phyloP scores from a whole-genome alignment of 148 eudicot species.

The Chenopodium berlandieri region DNA sequence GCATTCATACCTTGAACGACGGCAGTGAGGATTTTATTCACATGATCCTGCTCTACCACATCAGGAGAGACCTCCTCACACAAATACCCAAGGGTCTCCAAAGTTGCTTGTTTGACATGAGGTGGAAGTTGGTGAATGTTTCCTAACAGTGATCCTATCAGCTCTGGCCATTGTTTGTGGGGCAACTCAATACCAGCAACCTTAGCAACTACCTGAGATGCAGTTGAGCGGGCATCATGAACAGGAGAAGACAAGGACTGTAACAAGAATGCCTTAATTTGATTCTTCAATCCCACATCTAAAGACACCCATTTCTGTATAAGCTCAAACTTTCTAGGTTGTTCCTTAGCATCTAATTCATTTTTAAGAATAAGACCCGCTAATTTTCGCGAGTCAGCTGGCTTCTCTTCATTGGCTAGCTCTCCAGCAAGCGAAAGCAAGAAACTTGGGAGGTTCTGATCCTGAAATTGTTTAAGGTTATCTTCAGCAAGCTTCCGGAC shows the following conservation, averaged over 20 bases:
- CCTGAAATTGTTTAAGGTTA: slow-evolving; percentile 75
- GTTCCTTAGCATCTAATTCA: slow-evolving; percentile 96
- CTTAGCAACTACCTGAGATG: slow-evolving; percentile 95
- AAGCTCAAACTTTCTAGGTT: slow-evolving; percentile 84
- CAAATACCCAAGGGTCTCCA: slow-evolving; percentile 88
- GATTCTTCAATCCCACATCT: slow-evolving; percentile 69
- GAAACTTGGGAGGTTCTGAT: slow-evolving; percentile 77
- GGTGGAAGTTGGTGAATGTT: slow-evolving; percentile 78
- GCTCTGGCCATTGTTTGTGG: slow-evolving; percentile 95
- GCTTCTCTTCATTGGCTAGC: slow-evolving; percentile 83
- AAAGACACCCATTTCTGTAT: slow-evolving; percentile 83
- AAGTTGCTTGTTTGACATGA: slow-evolving; percentile 91
- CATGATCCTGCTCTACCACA: slow-evolving; percentile 89
- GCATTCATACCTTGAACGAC: slow-evolving; percentile 90
- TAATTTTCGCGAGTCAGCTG: slow-evolving; percentile 77
- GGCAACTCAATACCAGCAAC: slow-evolving; percentile 95
- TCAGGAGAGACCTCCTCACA: slow-evolving; percentile 97
- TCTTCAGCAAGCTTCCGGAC: slow-evolving; percentile 91
- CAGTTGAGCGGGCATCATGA: slow-evolving; percentile 87
- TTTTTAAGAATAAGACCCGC: slow-evolving; percentile 89
- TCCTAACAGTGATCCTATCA: slow-evolving; percentile 62
- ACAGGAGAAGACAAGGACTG: slow-evolving; percentile 79
- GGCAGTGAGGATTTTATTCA: slow-evolving; percentile 93
- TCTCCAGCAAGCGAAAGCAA: slow-evolving; percentile 84
- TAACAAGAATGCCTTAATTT: slow-evolving; percentile 75